Percentiles rank a stretch among this genome's conserved stretches.
phyloP scores from a whole-genome alignment of 495 filamentous ascomycete genomes.

The Talaromyces borbonicus region DNA sequence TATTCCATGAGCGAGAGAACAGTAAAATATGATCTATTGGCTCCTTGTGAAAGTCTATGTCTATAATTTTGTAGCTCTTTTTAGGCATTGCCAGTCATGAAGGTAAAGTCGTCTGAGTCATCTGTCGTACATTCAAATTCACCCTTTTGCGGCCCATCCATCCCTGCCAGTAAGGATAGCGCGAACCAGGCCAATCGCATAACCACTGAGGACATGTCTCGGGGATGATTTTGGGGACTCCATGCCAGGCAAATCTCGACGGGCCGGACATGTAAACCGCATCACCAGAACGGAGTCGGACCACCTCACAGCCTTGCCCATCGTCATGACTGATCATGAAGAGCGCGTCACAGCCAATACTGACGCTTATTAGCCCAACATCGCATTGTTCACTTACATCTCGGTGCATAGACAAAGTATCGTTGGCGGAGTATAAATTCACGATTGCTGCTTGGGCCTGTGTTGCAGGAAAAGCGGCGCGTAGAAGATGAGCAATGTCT shows the following conservation, averaged over 20 bases:
- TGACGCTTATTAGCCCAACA: conserved; percentile 68
- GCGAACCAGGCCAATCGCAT: conserved; percentile 56
- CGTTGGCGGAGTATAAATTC: conserved; percentile 81
- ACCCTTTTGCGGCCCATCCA: conserved; percentile 84
- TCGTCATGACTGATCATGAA: conserved; percentile 47
- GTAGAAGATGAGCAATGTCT: conserved; percentile 58
- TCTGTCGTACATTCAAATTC: conserved; percentile 87
- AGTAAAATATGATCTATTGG: too few species aligned
- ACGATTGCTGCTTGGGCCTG: conserved; percentile 79
- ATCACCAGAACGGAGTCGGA: conserved; percentile 70
- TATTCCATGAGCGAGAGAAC: too few species aligned
- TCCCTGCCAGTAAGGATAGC: conserved; percentile 57
- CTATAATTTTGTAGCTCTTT: neutral
- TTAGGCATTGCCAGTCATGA: neutral
- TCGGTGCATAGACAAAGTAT: conserved; percentile 79
- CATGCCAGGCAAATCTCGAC: conserved; percentile 86
- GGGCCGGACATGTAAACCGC: conserved; percentile 71
- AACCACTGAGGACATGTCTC: conserved; percentile 69
- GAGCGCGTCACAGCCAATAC: conserved; percentile 78
- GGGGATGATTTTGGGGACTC: conserved; percentile 71
- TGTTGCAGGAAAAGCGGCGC: conserved; percentile 58
- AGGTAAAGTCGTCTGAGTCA: conserved; percentile 45
- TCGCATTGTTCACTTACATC: conserved; percentile 79
- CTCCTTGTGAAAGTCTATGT: too few species aligned
- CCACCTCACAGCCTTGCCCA: conserved; percentile 39